Percentiles rank a stretch among this genome's conserved stretches.
phyloP scores from a whole-genome alignment of 1,139 yeast species.

The Suhomyces bribrorum region DNA sequence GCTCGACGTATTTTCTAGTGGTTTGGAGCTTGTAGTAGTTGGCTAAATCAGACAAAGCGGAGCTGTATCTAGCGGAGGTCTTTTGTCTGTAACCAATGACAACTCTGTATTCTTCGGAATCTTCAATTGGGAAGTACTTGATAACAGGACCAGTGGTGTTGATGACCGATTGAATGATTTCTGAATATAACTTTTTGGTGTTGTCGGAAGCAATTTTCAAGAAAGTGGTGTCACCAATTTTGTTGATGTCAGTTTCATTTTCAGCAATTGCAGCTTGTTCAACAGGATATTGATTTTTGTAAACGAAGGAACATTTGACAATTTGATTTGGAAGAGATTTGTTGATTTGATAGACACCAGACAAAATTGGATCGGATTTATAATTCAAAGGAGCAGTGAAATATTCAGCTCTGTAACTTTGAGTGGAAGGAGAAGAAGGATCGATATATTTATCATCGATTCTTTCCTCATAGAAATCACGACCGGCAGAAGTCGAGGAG shows the following conservation, averaged over 20 bases:
- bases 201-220: conserved; percentile 75
- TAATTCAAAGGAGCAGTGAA: conserved; percentile 69
- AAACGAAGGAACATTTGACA: conserved; percentile 82
- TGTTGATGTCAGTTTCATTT: conserved; percentile 53
- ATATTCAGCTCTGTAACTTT: conserved; percentile 74
- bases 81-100: conserved; percentile 87
- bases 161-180: conserved; percentile 68
- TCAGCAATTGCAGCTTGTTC: conserved; percentile 25
- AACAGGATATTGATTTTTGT: conserved; percentile 64
- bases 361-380: conserved; percentile 46
- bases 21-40: conserved; percentile 85
- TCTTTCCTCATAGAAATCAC: conserved; percentile 56
- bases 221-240: conserved; percentile 80
- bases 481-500: conserved; percentile 32
- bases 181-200: conserved; percentile 76
- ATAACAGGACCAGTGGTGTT: conserved; percentile 90
- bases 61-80: conserved; percentile 82
- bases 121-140: conserved; percentile 79
- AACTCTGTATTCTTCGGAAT: conserved; percentile 77
- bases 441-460: conserved; percentile 83
- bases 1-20: conserved; percentile 91
- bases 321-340: conserved; percentile 45
- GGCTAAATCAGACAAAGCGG: conserved; percentile 85
- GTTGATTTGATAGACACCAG: conserved; percentile 43
- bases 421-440: conserved; percentile 43